These are phyloP conservation scores for Diaporthe australafricana DNA, from an alignment of 2,329 filamentous ascomycete genomes.

Conservation along the genomic window DNA sequence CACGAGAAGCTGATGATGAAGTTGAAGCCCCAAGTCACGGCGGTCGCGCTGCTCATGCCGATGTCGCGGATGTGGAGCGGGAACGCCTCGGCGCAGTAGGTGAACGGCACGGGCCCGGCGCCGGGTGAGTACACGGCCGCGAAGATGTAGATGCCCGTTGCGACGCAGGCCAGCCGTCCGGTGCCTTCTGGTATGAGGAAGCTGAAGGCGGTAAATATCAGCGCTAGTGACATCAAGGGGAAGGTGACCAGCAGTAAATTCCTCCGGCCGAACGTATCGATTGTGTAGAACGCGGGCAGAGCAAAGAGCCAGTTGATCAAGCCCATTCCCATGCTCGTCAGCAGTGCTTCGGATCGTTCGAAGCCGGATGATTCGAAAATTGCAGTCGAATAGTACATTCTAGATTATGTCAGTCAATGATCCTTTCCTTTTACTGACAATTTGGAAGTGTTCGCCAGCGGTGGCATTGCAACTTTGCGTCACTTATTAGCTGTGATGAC, in stretches of 20 bases:
- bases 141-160: constrained; percentile 68
- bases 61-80: constrained; percentile 64
- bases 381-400: background rate
- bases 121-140: constrained; percentile 62
- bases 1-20: constrained; percentile 45
- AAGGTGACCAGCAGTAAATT: constrained; percentile 28
- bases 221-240: constrained; percentile 26
- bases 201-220: constrained; percentile 59
- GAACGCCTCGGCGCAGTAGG: constrained; percentile 67
- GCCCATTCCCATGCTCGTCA: constrained; percentile 14
- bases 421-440: too few species aligned
- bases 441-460: too few species aligned
- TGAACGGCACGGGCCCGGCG: constrained; percentile 46
- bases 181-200: constrained; percentile 54
- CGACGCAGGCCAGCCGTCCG: constrained; percentile 59
- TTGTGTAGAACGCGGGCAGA: constrained; percentile 70
- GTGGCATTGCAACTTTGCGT: too few species aligned
- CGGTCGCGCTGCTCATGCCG: constrained; percentile 60
- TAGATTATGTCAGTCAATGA: background rate
- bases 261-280: constrained; percentile 74
- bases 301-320: constrained; percentile 74
- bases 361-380: constrained; percentile 12
- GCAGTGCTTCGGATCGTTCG: background rate
- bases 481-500: background rate
- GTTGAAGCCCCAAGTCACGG: constrained; percentile 18